Base-by-base conservation (phyloP, 495 filamentous ascomycete genomes). In the Extremus antarcticus region DNA sequence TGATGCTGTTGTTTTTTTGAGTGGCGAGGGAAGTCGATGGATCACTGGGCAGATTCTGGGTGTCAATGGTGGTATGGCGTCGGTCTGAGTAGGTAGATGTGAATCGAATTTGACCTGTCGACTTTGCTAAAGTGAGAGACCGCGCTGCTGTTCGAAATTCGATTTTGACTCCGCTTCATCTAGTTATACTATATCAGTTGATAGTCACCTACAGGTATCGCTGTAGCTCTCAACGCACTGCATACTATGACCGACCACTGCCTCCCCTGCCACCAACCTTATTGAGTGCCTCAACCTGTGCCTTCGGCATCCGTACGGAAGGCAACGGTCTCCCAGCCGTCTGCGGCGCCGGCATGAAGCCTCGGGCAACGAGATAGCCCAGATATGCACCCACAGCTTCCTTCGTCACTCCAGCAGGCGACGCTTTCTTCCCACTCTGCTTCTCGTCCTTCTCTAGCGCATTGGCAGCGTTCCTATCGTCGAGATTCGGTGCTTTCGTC, bases 401-500 rank as follows among this genome's bases (percentile, higher is more conserved):
- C 55, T 78, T 75, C n/a, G 71, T 78, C 1, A 91, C 81, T 40
- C 77, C 80, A 15, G 75, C 73, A 10, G 84, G 85, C 25, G 78
- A 81, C 25, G 71, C 72, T 62, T 89, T 84, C 19, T 82, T 69
- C 9, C 78, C 78, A 1, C 82, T 84, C 76, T 77, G 85, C 32
- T 73, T 66, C 0, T 74, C 74, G 63, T 91, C 84, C 0, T 73
- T 68, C 55, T 74, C 76, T 23, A 95, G 70, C 0, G 85, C 74
- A 0, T 72, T 67, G 0, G 76, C 74, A 1, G 90, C 81, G 59
- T 94, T 90, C 16, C 67, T 65, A 61, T 94, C 87, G 54, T 88
- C 85, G 21, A 96, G 74, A 64, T 87, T 86, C 0, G 87, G 89
- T 0, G 89, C 88, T 53, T 81, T 82, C 11, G 87, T 90, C 56